Evolutionary conservation across 805 yeast species (phyloP).

Genomic region (Vanderwaltozyma yarrowii): DNA sequence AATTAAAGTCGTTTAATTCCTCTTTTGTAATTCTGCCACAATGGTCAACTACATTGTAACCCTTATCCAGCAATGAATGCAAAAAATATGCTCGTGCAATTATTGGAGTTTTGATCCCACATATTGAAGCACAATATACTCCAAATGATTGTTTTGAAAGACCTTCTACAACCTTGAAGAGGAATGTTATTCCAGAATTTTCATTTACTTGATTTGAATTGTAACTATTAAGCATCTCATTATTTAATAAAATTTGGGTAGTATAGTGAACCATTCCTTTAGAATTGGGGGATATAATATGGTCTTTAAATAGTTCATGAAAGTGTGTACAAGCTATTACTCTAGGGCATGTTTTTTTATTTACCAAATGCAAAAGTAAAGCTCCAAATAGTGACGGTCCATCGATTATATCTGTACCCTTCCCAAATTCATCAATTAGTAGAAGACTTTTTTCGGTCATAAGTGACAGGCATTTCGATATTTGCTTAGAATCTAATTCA

Average conservation of each 20-base stretch:
- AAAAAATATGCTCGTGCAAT: conserved; percentile 28
- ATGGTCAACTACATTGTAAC: conserved; percentile 11
- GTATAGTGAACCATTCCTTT: conserved; percentile 26
- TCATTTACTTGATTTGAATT: not conserved
- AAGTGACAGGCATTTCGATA: conserved; percentile 34
- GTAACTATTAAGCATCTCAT: not conserved
- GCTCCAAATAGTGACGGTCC: conserved; percentile 39
- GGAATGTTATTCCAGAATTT: conserved; percentile 22
- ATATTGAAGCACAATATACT: conserved; percentile 32
- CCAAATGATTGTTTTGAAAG: conserved; percentile 30
- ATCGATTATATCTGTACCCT: conserved; percentile 39
- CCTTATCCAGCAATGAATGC: conserved; percentile 10
- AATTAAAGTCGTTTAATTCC: conserved; percentile 11
- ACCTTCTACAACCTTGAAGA: conserved; percentile 29
- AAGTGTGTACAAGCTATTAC: conserved; percentile 35
- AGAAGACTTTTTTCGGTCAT: conserved; percentile 34
- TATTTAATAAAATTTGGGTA: conserved; percentile 26
- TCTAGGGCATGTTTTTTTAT: conserved; percentile 15
- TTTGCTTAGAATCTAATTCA: conserved; percentile 37
- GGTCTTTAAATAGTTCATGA: conserved; percentile 31
- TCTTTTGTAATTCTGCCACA: conserved; percentile 8
- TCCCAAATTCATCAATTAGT: conserved; percentile 45
- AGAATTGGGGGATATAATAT: conserved; percentile 12
- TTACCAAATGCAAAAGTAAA: conserved; percentile 21
- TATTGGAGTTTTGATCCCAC: conserved; percentile 28